Conservation (phyloP, 2,329 filamentous ascomycete genomes). For the Colletotrichum musicola region DNA sequence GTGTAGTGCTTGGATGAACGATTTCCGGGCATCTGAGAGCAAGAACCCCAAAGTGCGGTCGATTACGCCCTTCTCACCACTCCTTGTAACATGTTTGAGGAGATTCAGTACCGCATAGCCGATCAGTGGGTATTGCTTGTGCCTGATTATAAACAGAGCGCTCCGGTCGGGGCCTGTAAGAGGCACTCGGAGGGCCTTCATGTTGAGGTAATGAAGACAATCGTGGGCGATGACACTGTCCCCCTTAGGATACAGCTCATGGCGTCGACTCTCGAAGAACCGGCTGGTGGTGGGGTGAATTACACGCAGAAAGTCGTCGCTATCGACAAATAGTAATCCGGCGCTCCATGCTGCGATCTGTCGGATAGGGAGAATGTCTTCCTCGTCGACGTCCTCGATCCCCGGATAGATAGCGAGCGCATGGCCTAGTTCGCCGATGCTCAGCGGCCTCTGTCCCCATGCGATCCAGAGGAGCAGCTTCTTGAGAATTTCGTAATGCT, state of each 20-base stretch:
- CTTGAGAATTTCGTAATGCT: constrained; percentile 6
- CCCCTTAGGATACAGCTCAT: background rate
- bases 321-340: constrained; percentile 9
- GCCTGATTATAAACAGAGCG: background rate
- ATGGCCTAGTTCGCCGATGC: constrained; percentile 12
- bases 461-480: constrained; percentile 13
- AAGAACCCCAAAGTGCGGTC: constrained; percentile 1
- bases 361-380: constrained; percentile 7
- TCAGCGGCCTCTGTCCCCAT: constrained; percentile 10
- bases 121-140: too few relatives aligned
- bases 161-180: too few relatives aligned
- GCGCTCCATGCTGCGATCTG: constrained; percentile 7
- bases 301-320: constrained; percentile 7
- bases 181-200: background rate
- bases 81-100: too few relatives aligned
- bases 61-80: background rate
- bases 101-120: too few relatives aligned
- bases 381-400: constrained; percentile 14
- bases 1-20: constrained; percentile 5
- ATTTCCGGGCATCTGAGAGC: constrained; percentile 1
- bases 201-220: constrained; percentile 11
- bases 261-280: constrained; percentile 4
- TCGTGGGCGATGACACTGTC: constrained; percentile 14
- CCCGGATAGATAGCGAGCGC: constrained; percentile 7
- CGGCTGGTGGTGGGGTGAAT: constrained; percentile 7